Base-by-base conservation (phyloP, 805 yeast genomes). In the Ogataea paraovalis region DNA sequence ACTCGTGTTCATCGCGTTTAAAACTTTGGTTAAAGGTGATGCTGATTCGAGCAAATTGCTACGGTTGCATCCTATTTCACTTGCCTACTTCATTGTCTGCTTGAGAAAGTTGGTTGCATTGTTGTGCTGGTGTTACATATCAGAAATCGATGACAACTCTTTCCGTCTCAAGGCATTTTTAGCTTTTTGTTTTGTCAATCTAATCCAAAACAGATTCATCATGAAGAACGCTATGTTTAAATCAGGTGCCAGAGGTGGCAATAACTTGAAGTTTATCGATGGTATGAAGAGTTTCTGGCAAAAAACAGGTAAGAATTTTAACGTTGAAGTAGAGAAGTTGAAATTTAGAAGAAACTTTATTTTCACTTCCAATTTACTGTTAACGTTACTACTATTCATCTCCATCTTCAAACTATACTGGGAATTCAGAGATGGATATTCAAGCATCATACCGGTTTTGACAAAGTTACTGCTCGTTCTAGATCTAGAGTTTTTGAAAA, bases 151-250 rank as follows among this genome's bases (percentile, higher is more conserved):
- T 43, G 58, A 64, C 36, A 51, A 55, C 30, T 54, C 65, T 2
- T 37, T 55, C 3, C 67, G 60, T 45, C 45, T 48, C n/a, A 62
- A 62, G 41, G 61, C 64, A 1, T 56, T 64, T 38, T 21, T 61
- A n/a, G 49, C 51, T 13, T 62, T 56, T 39, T 50, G 61, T 40
- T 23, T 57, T 14, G 47, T 60, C 25, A 61, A 49, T 41, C 42
- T 57, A 39, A 49, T 64, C 19, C 68, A 64, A 30, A 56, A 55
- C 43, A 42, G 61, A 23, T 63, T 62, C 39, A 57, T 66, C n/a
- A 50, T 54, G 33, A 55, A 55, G 19, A 54, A 50, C 20, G 56
- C 54, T 14, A 18, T 8, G 2, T 21, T 18, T 2, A 36, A 14
- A 34, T 25, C 28, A 10, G 28, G 16, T 10, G n/a, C 13, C 12